These are phyloP conservation scores for Neobulgaria alba DNA, from an alignment of 2,329 filamentous ascomycete genomes.

Conservation along the genomic window DNA sequence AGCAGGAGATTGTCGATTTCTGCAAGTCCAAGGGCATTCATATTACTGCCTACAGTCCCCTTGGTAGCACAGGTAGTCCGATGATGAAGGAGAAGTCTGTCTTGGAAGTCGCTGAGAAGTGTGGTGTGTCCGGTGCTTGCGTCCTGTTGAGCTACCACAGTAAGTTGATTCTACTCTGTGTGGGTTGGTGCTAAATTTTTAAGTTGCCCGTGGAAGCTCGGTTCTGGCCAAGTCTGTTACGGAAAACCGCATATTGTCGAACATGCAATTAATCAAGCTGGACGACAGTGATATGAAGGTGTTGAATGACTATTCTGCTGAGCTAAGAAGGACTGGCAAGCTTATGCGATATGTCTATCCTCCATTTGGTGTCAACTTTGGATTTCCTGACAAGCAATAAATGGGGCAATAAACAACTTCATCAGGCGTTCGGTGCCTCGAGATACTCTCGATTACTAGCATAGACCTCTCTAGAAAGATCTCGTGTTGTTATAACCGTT, in stretches of 20 bases:
- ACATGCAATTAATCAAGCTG: conserved; percentile 56
- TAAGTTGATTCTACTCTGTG: conserved; percentile 33
- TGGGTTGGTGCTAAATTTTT: neutral
- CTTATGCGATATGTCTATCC: conserved; percentile 58
- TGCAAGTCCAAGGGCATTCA: conserved; percentile 42
- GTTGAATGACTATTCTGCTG: conserved; percentile 45
- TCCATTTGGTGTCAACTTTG: conserved; percentile 59
- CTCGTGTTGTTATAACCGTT: too few species aligned
- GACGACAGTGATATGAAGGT: conserved; percentile 53
- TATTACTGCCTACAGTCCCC: conserved; percentile 42
- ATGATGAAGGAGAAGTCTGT: conserved; percentile 52
- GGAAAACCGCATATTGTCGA: conserved; percentile 58
- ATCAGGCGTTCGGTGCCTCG: too few species aligned
- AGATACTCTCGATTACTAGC: too few species aligned
- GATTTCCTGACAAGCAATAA: conserved; percentile 61
- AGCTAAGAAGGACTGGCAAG: conserved; percentile 40
- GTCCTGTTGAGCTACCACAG: conserved; percentile 66
- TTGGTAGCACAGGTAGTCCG: conserved; percentile 30
- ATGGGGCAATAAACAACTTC: too few species aligned
- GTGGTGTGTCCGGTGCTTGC: conserved; percentile 49
- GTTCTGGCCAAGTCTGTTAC: conserved; percentile 69
- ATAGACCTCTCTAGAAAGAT: too few species aligned
- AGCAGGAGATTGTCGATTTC: conserved; percentile 42
- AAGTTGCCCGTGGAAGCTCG: conserved; percentile 59
- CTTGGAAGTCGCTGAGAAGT: conserved; percentile 56